Evolutionary conservation across 192 early-diverging fungal species (phyloP), one percentile per base, ranked within the genome.

Genomic region (Lobosporangium transversale): DNA sequence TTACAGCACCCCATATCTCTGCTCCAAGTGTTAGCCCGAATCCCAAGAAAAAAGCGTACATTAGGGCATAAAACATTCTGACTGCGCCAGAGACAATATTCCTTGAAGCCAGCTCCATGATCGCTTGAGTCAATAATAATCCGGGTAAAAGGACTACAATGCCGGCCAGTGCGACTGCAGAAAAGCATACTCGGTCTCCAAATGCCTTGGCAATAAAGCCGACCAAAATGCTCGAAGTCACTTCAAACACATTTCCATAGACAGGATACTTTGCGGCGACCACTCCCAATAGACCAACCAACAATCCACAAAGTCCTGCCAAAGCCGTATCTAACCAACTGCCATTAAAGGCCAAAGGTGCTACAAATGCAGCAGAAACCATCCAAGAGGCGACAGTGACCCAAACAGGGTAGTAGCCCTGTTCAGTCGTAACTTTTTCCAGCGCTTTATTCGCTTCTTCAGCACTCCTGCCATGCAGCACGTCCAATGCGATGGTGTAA

Each of bases 1-100:
- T 82, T 82, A 79, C 60, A 21, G 27, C 61, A 7, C 53, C 53
- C 68, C 68, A 69, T 17, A 70, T 45, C 20, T 80, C 82, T 8
- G 84, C 80, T 23, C 89, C 89, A 18, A 89, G 80, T 2, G 84
- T 83, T 15, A 93, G 80, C 47, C 92, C 93, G 61, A 89, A 94
- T 35, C 88, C 93, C 23, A 93, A 81, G 61, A 93, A 85, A 56
- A 94, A 84, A 32, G 93, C 91, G 26, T 88, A 90, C 63, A 94
- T 91, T 15, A 97, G 67, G 10, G 94, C 89, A 60, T 91, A 88
- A 36, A 95, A 84, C 54, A 96, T 81, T n/a, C 93, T 85, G 18
- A 96, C 92, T 0, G 91, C 87, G 33, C 96, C 96, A 6, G 91
- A 89, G 40, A 97, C 88, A 75, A 96, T 86, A 70, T 98, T 98